A percentile compares a stretch with the other conserved stretches of the same genome.
phyloP scores from a whole-genome alignment of 768 basidiomycete species.

The Rhodotorula graminis region DNA sequence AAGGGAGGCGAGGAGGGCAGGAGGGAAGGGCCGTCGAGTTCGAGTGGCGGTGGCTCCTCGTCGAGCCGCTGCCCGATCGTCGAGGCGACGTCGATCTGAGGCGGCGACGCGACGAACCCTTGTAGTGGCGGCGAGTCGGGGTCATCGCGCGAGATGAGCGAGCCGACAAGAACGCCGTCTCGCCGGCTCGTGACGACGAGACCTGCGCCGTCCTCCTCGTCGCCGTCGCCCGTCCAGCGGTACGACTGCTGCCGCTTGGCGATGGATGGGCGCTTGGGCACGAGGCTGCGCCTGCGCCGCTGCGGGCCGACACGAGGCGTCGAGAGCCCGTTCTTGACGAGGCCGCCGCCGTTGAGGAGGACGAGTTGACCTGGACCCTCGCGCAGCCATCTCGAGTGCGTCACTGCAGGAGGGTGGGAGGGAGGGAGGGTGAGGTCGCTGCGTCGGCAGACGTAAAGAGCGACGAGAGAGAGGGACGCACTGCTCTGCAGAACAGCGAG shows the following conservation, averaged over 20 bases:
- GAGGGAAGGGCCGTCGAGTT: slow-evolving; percentile 4
- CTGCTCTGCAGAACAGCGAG: slow-evolving; percentile 28
- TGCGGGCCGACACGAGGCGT: neutral
- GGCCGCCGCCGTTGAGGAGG: slow-evolving; percentile 6
- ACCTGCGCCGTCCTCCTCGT: slow-evolving; percentile 13
- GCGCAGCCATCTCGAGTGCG: slow-evolving; percentile 6
- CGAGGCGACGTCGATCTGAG: no score
- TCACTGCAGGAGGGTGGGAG: slow-evolving; percentile 4
- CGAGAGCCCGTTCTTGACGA: neutral
- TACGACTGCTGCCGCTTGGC: slow-evolving; percentile 9
- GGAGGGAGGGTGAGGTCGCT: neutral
- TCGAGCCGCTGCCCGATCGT: slow-evolving; percentile 1
- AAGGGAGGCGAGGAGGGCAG: neutral
- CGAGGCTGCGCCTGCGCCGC: neutral
- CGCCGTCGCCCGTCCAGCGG: slow-evolving; percentile 9
- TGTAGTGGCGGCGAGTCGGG: no score
- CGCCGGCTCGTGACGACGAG: slow-evolving; percentile 16
- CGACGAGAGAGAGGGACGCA: neutral
- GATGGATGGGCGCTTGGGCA: slow-evolving; percentile 4
- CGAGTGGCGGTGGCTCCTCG: slow-evolving; percentile 11
- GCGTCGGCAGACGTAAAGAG: neutral
- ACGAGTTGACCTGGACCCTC: neutral
- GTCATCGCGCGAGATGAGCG: slow-evolving; percentile 10
- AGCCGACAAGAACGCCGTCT: slow-evolving; percentile 17
- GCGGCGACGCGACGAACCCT: no score